Conservation (phyloP, 2,329 filamentous ascomycete species). For the Paracamarosporium sp. region DNA sequence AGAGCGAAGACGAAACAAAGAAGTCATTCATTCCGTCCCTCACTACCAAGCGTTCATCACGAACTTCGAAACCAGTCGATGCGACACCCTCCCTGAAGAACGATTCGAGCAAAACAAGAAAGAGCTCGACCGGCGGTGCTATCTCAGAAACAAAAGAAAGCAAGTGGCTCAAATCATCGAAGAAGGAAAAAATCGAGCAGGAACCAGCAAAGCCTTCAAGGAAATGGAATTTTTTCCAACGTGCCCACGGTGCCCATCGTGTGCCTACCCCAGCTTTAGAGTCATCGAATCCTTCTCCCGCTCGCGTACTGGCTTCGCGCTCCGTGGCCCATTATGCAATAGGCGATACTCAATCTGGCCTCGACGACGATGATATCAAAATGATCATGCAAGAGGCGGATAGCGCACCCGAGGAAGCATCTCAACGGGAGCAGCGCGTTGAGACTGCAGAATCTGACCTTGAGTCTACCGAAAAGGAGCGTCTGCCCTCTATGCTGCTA, state of each 20-base stretch:
- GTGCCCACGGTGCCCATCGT: conserved; percentile 51
- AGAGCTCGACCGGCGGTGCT: conserved; percentile 30
- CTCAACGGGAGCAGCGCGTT: conserved; percentile 18
- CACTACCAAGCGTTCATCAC: conserved; percentile 34
- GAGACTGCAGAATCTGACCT: conserved; percentile 28
- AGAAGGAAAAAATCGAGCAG: conserved; percentile 36
- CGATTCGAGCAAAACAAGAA: conserved; percentile 25
- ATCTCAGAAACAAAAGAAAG: conserved; percentile 44
- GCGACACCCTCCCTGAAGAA: conserved; percentile 20
- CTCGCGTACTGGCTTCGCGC: conserved; percentile 39
- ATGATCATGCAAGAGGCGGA: conserved; percentile 54
- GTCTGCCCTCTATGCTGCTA: conserved; percentile 47
- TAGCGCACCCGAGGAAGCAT: conserved; percentile 33
- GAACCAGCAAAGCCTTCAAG: conserved; percentile 46
- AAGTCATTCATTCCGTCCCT: conserved; percentile 41
- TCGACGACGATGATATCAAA: conserved; percentile 55
- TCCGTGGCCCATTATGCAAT: conserved; percentile 66
- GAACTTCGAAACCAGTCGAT: conserved; percentile 32
- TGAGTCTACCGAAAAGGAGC: conserved; percentile 32
- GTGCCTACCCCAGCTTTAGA: conserved; percentile 39
- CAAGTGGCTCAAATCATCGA: conserved; percentile 45
- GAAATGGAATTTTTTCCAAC: conserved; percentile 68
- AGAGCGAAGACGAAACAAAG: conserved; percentile 45
- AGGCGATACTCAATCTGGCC: conserved; percentile 55
- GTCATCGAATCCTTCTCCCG: conserved; percentile 50